A percentile compares a stretch with the other conserved stretches of the same genome.
Conservation (phyloP, 2,329 filamentous ascomycete species). For the Trichoderma oligosporum region DNA sequence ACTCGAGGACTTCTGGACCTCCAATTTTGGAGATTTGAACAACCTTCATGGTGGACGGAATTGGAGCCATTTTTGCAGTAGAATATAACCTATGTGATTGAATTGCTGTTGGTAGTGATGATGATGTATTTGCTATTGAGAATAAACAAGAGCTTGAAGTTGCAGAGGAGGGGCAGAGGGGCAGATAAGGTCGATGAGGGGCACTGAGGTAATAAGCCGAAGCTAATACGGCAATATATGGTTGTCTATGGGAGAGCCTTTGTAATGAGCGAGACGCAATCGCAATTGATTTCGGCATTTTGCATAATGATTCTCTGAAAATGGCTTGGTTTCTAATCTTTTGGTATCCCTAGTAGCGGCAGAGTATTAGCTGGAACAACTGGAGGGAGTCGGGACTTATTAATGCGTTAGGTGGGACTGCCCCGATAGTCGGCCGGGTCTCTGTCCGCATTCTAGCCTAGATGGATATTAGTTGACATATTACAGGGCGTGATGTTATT, state of each 20-base stretch:
- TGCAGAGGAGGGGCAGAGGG: constrained; percentile 10
- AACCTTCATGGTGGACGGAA: constrained; percentile 69
- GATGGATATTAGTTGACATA: neutral
- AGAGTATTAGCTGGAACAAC: neutral
- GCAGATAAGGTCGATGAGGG: constrained; percentile 5
- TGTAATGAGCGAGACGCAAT: neutral
- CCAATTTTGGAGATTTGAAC: constrained; percentile 60
- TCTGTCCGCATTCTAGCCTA: too few species aligned
- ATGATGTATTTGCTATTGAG: neutral
- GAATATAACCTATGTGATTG: constrained; percentile 5
- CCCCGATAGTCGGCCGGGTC: too few species aligned
- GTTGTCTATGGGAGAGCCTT: neutral
- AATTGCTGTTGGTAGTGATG: neutral
- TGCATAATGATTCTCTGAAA: neutral
- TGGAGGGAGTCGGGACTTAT: neutral
- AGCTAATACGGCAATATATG: neutral
- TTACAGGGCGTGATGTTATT: neutral
- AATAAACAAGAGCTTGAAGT: neutral
- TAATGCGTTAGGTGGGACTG: constrained; percentile 1
- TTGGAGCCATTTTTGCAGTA: constrained; percentile 57
- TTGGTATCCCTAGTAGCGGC: neutral
- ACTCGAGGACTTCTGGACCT: constrained; percentile 68
- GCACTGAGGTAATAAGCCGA: neutral
- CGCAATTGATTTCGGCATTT: neutral
- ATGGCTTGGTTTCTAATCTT: neutral